Base-by-base conservation (phyloP, 2,329 filamentous ascomycete genomes). In the Nothophoma quercina region DNA sequence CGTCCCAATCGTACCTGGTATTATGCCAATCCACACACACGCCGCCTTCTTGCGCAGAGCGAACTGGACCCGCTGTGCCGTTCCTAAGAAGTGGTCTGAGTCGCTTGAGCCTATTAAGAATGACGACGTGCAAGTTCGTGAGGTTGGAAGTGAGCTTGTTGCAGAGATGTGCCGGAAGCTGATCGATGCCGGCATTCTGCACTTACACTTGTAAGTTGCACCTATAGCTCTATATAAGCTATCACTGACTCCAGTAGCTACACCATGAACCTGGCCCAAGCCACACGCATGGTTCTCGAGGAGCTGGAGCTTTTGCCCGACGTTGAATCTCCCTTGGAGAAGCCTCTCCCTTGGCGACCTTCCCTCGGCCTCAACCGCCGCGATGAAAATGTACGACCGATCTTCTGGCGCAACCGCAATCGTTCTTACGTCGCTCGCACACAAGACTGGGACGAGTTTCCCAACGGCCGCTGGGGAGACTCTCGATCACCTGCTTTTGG, bases 361-460 rank as follows among this genome's bases (percentile, higher is more conserved):
- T 98, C 93, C 30, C 88, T 98, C 54, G 93, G 88, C 35, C 85
- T 96, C 59, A 90, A 92, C 45, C 87, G 95, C 39, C 85, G 93
- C 67, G 90, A 91, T 39, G 95, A 99, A 78, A 96, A 97, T 69
- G 95, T 99, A 34, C 90, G 95, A 45, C 95, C 95, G 26, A 96
- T 99, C 63, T 99, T 99, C 83, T 99, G 95, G 95, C 88, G 93
- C 65, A 97, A 98, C 78, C 87, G 95, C 52, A 95, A 96, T 77
- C 92, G 95, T 71, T 96, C 93, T 4, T 99, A 99, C 68, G 88
- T 99, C 48, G 87, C 91, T 49, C 91, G 95, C 48, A 99, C 95
- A 0, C 93, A 97, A 72, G 93, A 97, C 64, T 99, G 95, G 95
- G 95, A 99, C 68, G 95, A 99, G 75, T 99, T 97, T 67, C 95